phyloP scores from a whole-genome alignment of 192 early-diverging fungal species.

The Rhizophagus clarus region DNA sequence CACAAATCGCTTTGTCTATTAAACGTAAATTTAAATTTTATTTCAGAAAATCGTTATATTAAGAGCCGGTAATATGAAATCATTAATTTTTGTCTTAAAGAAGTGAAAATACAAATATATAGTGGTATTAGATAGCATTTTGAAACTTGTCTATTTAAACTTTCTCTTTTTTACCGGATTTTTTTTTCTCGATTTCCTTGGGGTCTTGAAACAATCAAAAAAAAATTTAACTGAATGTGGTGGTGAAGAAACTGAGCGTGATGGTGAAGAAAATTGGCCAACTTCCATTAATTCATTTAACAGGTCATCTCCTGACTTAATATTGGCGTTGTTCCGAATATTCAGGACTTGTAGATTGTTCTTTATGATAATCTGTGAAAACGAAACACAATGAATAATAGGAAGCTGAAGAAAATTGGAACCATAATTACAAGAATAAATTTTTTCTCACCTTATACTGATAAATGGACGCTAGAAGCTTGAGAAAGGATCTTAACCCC shows the following conservation, averaged over 20 bases:
- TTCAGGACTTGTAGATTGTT: slow-evolving; percentile 22
- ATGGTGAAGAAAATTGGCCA: slow-evolving; percentile 5
- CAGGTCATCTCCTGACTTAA: not conserved
- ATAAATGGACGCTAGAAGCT: slow-evolving; percentile 7
- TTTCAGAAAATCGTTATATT: too few species aligned
- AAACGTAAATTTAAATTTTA: too few species aligned
- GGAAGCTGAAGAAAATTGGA: not conserved
- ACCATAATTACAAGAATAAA: not conserved
- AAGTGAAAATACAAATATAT: too few species aligned
- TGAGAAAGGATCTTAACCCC: slow-evolving; percentile 15
- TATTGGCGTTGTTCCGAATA: not conserved
- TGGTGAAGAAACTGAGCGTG: not conserved
- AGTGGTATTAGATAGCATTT: too few species aligned
- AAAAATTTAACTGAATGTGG: not conserved
- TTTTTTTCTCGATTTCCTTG: not conserved
- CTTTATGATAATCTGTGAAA: slow-evolving; percentile 16
- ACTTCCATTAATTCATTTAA: not conserved
- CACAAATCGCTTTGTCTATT: too few species aligned
- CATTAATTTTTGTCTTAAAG: too few species aligned
- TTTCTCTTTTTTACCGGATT: not conserved
- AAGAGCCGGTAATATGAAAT: too few species aligned
- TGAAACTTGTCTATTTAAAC: too few species aligned
- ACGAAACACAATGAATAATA: not conserved
- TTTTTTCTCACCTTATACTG: slow-evolving; percentile 20
- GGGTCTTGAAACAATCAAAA: not conserved